These are phyloP conservation scores for Closterium sp. DNA, from an alignment of 139 green algal genomes.

Conservation along the genomic window DNA sequence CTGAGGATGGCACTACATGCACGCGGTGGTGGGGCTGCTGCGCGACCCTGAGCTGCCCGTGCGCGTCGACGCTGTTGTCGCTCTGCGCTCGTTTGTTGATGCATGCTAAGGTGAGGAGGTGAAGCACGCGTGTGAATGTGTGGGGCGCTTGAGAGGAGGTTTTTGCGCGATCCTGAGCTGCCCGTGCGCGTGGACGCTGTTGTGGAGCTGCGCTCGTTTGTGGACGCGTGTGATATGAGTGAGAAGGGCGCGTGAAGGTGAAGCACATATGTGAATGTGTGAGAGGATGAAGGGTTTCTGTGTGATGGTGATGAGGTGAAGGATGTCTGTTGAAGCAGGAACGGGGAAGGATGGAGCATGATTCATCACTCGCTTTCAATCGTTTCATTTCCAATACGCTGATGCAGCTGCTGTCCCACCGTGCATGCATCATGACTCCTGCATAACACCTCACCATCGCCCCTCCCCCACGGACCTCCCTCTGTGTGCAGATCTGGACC, in stretches of 20 bases:
- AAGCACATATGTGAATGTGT: too few species aligned
- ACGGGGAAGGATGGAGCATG: too few species aligned
- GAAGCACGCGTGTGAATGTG: neutral
- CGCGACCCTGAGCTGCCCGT: slow-evolving; percentile 85
- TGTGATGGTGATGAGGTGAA: too few species aligned
- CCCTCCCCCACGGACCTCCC: neutral
- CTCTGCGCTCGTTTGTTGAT: slow-evolving; percentile 86
- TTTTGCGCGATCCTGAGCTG: too few species aligned
- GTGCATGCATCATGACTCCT: neutral
- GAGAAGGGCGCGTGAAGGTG: too few species aligned
- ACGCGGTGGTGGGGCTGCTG: slow-evolving; percentile 63
- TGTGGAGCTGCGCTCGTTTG: too few species aligned
- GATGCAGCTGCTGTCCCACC: too few species aligned
- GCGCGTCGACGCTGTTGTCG: slow-evolving; percentile 72
- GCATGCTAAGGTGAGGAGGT: slow-evolving; percentile 48
- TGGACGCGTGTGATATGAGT: too few species aligned
- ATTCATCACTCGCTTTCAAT: neutral
- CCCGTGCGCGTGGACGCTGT: too few species aligned
- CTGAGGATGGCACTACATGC: slow-evolving; percentile 53
- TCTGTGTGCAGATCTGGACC: slow-evolving; percentile 58
- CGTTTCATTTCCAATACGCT: neutral
- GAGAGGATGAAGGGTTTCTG: too few species aligned
- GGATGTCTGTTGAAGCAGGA: too few species aligned
- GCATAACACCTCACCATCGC: neutral
- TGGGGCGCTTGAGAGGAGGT: too few species aligned